phyloP scores from a whole-genome alignment of 176 grass and related monocot species.

The Bothriochloa decipiens region DNA sequence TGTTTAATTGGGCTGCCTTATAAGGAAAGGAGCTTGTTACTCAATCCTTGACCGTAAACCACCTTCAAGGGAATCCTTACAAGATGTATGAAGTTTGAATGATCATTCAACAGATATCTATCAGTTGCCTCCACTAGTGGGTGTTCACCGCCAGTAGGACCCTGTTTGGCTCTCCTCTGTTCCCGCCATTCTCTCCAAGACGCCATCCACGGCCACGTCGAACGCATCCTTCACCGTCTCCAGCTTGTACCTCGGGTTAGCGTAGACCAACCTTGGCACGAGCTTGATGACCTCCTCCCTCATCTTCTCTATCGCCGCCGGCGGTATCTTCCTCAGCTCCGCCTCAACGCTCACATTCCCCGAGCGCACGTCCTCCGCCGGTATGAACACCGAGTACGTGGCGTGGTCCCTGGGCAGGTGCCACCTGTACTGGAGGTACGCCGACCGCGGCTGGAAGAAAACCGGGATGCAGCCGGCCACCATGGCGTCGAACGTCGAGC shows the following conservation, averaged over 20 bases:
- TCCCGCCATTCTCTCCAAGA: constrained; percentile 29
- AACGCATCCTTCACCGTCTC: constrained; percentile 41
- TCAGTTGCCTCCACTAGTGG: neutral
- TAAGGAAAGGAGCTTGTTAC: neutral
- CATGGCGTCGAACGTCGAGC: constrained; percentile 52
- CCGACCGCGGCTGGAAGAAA: constrained; percentile 48
- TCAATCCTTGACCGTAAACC: neutral
- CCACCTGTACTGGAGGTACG: constrained; percentile 50
- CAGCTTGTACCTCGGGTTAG: constrained; percentile 42
- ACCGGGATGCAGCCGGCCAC: constrained; percentile 53
- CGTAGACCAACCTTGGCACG: constrained; percentile 41
- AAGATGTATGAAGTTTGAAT: neutral
- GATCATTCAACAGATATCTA: neutral
- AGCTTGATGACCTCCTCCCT: constrained; percentile 44
- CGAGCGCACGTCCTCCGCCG: constrained; percentile 14
- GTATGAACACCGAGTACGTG: constrained; percentile 49
- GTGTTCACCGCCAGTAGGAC: neutral
- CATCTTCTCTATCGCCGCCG: constrained; percentile 32
- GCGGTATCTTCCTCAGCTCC: constrained; percentile 39
- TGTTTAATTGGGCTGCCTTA: neutral
- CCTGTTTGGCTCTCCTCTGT: neutral
- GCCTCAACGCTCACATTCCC: constrained; percentile 45
- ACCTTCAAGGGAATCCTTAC: neutral
- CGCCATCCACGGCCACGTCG: constrained; percentile 36
- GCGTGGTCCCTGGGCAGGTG: constrained; percentile 43